Conservation (phyloP, 2,329 filamentous ascomycete species). For the Onygena corvina region DNA sequence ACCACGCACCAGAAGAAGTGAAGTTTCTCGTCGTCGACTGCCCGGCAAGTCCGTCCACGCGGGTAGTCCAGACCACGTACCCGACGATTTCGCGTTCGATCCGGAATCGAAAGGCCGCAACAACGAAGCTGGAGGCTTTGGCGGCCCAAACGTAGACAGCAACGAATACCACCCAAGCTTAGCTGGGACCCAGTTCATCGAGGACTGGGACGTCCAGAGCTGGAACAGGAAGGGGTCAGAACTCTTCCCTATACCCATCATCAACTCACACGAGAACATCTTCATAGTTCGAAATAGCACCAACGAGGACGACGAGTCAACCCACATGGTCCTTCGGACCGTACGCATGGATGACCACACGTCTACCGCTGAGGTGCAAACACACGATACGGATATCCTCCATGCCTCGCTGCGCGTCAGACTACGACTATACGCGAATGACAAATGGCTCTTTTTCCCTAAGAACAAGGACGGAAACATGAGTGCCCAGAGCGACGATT, state of each 20-base stretch:
- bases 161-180: slow-evolving; percentile 9
- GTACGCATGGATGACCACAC: slow-evolving; percentile 34
- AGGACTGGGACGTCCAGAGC: slow-evolving; percentile 34
- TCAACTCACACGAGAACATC: slow-evolving; percentile 38
- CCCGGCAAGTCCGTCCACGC: not conserved
- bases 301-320: slow-evolving; percentile 19
- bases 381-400: slow-evolving; percentile 33
- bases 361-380: slow-evolving; percentile 40
- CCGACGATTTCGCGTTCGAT: not conserved
- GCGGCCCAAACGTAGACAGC: not conserved
- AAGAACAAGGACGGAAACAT: not conserved
- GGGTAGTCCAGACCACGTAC: not conserved
- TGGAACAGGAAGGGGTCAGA: slow-evolving; percentile 34
- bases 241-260: slow-evolving; percentile 32
- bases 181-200: slow-evolving; percentile 11
- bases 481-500: not conserved
- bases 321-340: slow-evolving; percentile 39
- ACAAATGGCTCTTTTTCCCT: not conserved
- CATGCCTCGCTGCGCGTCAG: slow-evolving; percentile 40
- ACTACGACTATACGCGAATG: slow-evolving; percentile 28
- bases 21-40: not conserved
- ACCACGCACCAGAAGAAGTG: not conserved
- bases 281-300: slow-evolving; percentile 30
- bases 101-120: not conserved
- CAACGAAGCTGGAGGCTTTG: not conserved